These are phyloP conservation scores for Cercophora samala DNA, from an alignment of 495 filamentous ascomycete species.

Conservation along the genomic window DNA sequence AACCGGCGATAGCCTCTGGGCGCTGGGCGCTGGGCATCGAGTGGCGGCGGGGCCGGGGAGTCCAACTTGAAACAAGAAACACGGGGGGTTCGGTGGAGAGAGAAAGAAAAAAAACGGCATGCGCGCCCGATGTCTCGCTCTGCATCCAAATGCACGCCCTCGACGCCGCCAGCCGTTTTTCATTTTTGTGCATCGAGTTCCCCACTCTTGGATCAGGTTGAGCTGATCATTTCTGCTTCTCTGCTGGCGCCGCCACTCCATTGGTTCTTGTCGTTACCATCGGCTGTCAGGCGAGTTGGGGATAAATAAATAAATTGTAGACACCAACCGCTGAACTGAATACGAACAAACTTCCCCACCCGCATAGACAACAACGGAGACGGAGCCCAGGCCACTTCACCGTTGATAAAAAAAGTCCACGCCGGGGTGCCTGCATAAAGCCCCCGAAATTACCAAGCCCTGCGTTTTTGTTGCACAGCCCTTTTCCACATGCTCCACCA, in stretches of 20 bases:
- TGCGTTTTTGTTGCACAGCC: neutral
- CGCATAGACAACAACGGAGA: neutral
- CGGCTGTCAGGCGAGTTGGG: slow-evolving; percentile 5
- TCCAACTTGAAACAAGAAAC: slow-evolving; percentile 15
- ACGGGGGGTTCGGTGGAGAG: slow-evolving; percentile 13
- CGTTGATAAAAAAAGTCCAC: neutral
- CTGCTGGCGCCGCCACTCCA: neutral
- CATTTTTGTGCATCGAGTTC: neutral
- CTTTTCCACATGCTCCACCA: neutral
- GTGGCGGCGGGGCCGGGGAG: neutral
- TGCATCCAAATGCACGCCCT: slow-evolving; percentile 6
- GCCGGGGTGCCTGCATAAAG: neutral
- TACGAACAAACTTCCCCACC: neutral
- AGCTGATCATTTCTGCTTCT: neutral
- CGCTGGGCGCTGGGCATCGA: neutral
- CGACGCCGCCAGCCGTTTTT: neutral
- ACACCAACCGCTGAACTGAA: neutral
- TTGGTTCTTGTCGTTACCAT: neutral
- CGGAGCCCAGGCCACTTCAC: neutral
- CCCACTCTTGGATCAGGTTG: too few species aligned
- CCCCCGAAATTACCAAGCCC: neutral
- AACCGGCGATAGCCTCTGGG: neutral
- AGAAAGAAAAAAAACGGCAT: too few species aligned
- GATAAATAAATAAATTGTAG: slow-evolving; percentile 3
- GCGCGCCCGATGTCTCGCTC: too few species aligned